Base-by-base conservation (phyloP, 2,329 filamentous ascomycete species). In the Aspergillus felis region DNA sequence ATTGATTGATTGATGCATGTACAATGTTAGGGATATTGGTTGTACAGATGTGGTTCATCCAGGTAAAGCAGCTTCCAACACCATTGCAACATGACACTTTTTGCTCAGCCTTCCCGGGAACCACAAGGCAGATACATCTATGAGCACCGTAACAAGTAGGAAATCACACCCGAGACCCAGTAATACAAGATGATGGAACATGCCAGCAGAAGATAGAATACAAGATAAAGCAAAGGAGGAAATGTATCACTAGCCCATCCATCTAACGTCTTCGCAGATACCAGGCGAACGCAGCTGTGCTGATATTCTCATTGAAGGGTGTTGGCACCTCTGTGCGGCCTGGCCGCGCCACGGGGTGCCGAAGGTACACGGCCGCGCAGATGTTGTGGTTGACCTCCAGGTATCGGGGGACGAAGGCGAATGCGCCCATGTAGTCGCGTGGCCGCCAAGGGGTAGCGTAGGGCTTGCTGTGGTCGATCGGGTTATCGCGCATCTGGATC, bases 351-450 rank as follows among this genome's bases (percentile, higher is more conserved):
- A 97, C 93, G 0, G 94, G 94, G 79, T 99, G 93, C 57, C 94
- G 84, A 61, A 99, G 79, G 74, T 99, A 99, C 44, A 99, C 92
- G 10, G 94, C 94, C 1, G 92, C 88, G 76, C 94, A 99, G 68
- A 97, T 89, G 70, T 92, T 95, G 75, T 96, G 94, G 81, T 97
- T 97, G 66, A 99, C 94, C 78, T 99, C 95, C 59, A 99, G 84
- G 75, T 97, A 99, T 54, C 90, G 82, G 10, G 94, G 94, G 65
- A 99, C 92, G 76, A 96, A 97, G 25, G 92, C 92, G 76, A 99
- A 99, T 0, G 92, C 87, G 53, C 85, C 82, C 90, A 99, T 95
- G 76, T 85, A 97, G 53, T 88, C 83, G 56, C 92, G 84, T 12
- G 94, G 94, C 63, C 83, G 79, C 94, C 94, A 99, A 12, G 94